phyloP scores from a whole-genome alignment of 2,329 filamentous ascomycete genomes.

The Lasiodiplodia sp. region DNA sequence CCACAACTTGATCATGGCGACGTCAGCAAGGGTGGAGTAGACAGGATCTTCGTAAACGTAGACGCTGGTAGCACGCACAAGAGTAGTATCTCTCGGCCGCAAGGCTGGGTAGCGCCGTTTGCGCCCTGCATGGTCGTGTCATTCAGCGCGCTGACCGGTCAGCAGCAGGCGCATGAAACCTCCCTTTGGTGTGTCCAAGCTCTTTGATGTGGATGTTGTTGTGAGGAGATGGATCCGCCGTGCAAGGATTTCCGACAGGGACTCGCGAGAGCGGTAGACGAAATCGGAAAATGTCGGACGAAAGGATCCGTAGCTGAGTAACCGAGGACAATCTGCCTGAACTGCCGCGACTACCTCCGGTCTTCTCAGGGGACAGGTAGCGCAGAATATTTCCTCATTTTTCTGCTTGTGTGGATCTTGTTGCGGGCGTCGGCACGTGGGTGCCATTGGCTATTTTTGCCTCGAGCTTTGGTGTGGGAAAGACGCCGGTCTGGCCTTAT shows the following conservation, averaged over 20 bases:
- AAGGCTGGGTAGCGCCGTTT: neutral
- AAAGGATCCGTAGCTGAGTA: slow-evolving; percentile 16
- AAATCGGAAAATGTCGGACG: slow-evolving; percentile 18
- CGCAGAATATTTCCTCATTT: neutral
- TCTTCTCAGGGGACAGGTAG: neutral
- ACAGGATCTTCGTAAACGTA: neutral
- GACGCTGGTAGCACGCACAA: neutral
- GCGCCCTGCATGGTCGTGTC: slow-evolving; percentile 9
- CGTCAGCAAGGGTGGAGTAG: slow-evolving; percentile 7
- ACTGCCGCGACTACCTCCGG: neutral
- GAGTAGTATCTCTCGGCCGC: slow-evolving; percentile 13
- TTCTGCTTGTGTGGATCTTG: neutral
- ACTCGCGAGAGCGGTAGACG: slow-evolving; percentile 5
- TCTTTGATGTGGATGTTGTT: slow-evolving; percentile 13
- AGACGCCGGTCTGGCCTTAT: neutral
- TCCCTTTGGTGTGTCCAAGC: slow-evolving; percentile 8
- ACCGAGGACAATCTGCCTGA: slow-evolving; percentile 22
- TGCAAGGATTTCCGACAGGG: slow-evolving; percentile 10
- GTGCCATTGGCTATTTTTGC: neutral
- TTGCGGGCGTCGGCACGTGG: neutral
- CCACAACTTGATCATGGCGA: neutral
- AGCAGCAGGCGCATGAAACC: slow-evolving; percentile 1
- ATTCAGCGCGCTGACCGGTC: slow-evolving; percentile 5
- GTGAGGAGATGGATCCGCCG: slow-evolving; percentile 7
- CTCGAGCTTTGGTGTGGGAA: neutral